A percentile compares a stretch with the other conserved stretches of the same genome.
Conservation (phyloP, 2,329 filamentous ascomycete species). For the Paraphoma chrysanthemicola region DNA sequence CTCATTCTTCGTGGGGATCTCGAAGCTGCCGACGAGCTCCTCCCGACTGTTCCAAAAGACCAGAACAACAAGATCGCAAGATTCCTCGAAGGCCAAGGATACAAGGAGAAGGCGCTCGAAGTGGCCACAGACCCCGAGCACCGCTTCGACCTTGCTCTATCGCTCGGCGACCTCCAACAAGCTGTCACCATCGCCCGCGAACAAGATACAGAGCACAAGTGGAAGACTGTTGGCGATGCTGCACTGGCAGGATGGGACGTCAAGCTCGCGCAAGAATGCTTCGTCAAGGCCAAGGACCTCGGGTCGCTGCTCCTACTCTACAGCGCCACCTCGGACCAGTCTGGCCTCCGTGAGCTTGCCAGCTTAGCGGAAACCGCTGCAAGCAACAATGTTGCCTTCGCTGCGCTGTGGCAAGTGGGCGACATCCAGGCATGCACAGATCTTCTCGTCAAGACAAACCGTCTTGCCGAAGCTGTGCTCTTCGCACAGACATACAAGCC, state of each 20-base stretch:
- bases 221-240: slow-evolving; percentile 96
- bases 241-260: slow-evolving; percentile 89
- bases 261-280: slow-evolving; percentile 88
- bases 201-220: slow-evolving; percentile 93
- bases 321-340: slow-evolving; percentile 80
- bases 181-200: slow-evolving; percentile 83
- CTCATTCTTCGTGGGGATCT: slow-evolving; percentile 92
- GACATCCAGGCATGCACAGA: slow-evolving; percentile 84
- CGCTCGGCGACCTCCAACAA: slow-evolving; percentile 81
- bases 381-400: slow-evolving; percentile 92
- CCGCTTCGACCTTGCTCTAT: slow-evolving; percentile 90
- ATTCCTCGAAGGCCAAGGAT: slow-evolving; percentile 95
- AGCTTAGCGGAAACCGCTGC: slow-evolving; percentile 76
- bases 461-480: slow-evolving; percentile 84
- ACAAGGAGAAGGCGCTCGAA: slow-evolving; percentile 93
- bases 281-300: slow-evolving; percentile 86
- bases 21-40: slow-evolving; percentile 85
- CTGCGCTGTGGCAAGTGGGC: slow-evolving; percentile 83
- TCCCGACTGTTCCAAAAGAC: slow-evolving; percentile 83
- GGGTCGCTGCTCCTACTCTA: slow-evolving; percentile 88
- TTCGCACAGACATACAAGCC: slow-evolving; percentile 97
- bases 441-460: slow-evolving; percentile 77
- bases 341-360: slow-evolving; percentile 76
- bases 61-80: slow-evolving; percentile 98
- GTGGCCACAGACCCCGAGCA: slow-evolving; percentile 95